phyloP scores from a whole-genome alignment of 2,329 filamentous ascomycete genomes.

The Epichloe baconii region DNA sequence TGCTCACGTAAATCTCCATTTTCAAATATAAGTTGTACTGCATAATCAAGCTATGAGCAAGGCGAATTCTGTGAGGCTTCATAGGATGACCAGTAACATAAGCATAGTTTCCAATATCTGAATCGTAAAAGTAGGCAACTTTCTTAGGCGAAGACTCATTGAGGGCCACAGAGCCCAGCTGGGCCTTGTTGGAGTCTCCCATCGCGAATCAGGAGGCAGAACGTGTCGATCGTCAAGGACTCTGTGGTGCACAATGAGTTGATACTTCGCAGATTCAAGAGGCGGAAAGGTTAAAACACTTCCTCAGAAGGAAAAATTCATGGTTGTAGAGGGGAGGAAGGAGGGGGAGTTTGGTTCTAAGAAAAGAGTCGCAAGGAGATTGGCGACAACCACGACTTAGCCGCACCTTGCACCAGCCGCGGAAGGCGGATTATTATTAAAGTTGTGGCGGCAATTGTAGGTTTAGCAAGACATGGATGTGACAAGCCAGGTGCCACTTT shows the following conservation, averaged over 20 bases:
- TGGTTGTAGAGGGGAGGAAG: neutral
- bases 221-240: neutral
- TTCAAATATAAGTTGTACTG: conserved; percentile 92
- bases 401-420: neutral
- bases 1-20: conserved; percentile 85
- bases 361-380: neutral
- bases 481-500: neutral
- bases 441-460: conserved; percentile 14
- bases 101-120: conserved; percentile 95
- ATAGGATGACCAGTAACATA: conserved; percentile 96
- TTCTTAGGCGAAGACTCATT: conserved; percentile 50
- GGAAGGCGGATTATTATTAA: conserved; percentile 20
- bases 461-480: neutral
- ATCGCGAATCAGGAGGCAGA: conserved; percentile 12
- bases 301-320: neutral
- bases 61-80: conserved; percentile 92
- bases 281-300: neutral
- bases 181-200: conserved; percentile 20
- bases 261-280: neutral
- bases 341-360: neutral
- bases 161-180: conserved; percentile 33
- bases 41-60: conserved; percentile 92
- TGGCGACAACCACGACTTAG: conserved; percentile 1
- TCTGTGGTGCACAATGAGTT: neutral
- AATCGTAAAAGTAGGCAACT: conserved; percentile 97